Percentiles rank a stretch among this genome's conserved stretches.
Conservation (phyloP, 495 filamentous ascomycete genomes). For the Mycothermus thermophilus region DNA sequence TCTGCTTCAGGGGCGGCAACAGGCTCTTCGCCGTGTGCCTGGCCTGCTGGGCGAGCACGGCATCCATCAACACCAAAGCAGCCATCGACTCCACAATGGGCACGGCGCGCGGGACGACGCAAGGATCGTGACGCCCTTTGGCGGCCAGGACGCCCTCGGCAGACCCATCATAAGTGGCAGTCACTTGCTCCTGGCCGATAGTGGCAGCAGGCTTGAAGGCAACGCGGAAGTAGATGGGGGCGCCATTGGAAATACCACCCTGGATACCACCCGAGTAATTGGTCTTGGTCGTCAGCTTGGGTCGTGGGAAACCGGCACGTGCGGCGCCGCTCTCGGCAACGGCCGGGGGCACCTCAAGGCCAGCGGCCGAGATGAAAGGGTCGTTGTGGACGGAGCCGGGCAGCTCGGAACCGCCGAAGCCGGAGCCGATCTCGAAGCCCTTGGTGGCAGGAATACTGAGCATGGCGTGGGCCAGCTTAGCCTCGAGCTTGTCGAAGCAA, state of each 20-base stretch:
- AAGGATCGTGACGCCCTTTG: conserved; percentile 93
- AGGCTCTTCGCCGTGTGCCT: conserved; percentile 42
- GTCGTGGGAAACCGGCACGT: conserved; percentile 23
- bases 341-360: conserved; percentile 18
- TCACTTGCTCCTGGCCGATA: conserved; percentile 82
- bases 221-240: conserved; percentile 86
- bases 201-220: conserved; percentile 95
- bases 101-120: conserved; percentile 84
- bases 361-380: conserved; percentile 53
- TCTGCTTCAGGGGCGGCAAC: conserved; percentile 36
- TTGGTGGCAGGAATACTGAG: conserved; percentile 94
- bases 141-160: conserved; percentile 69
- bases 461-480: conserved; percentile 89
- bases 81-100: conserved; percentile 98
- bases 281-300: conserved; percentile 69
- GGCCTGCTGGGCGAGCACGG: conserved; percentile 74
- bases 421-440: conserved; percentile 91
- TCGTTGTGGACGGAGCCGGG: conserved; percentile 92
- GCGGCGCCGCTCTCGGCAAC: conserved; percentile 25
- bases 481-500: conserved; percentile 92
- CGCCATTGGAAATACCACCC: conserved; percentile 92
- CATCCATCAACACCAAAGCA: conserved; percentile 79
- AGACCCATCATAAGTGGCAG: conserved; percentile 60
- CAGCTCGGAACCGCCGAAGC: conserved; percentile 76
- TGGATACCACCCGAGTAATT: conserved; percentile 97